phyloP scores from a whole-genome alignment of 2,329 filamentous ascomycete genomes.

The Paecilomyces sp. region DNA sequence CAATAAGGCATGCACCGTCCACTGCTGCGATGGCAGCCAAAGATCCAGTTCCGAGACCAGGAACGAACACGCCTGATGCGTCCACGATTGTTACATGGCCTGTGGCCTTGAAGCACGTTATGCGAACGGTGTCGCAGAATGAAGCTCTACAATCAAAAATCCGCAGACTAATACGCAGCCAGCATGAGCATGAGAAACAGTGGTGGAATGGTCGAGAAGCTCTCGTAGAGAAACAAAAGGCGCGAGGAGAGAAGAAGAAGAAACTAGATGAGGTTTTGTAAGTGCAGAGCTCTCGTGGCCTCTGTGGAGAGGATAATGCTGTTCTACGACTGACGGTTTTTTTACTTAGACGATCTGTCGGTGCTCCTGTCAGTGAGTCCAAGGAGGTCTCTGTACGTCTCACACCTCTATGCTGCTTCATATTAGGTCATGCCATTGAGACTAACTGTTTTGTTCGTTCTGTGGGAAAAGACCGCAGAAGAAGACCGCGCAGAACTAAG shows the following conservation, averaged over 20 bases:
- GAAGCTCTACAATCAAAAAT: constrained; percentile 40
- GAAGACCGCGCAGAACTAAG: constrained; percentile 49
- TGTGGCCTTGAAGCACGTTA: constrained; percentile 44
- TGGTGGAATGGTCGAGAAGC: constrained; percentile 52
- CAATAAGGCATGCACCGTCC: neutral
- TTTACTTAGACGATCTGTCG: constrained; percentile 36
- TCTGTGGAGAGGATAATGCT: neutral
- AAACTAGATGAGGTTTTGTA: constrained; percentile 50
- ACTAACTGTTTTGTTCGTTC: neutral
- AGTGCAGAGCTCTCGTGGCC: constrained; percentile 15
- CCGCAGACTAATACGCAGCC: constrained; percentile 53
- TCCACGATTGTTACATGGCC: constrained; percentile 47
- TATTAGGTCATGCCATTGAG: neutral
- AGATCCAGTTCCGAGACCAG: neutral
- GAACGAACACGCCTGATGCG: constrained; percentile 25
- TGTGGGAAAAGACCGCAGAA: constrained; percentile 31
- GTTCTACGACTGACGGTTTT: constrained; percentile 4
- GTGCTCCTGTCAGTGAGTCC: constrained; percentile 29
- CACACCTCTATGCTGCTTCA: neutral
- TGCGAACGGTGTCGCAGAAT: constrained; percentile 40
- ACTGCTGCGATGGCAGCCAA: neutral
- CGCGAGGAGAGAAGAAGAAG: constrained; percentile 46
- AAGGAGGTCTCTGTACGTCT: constrained; percentile 24
- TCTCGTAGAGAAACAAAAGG: constrained; percentile 45
- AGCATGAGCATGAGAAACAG: constrained; percentile 55